These are phyloP conservation scores for Trypanosoma congolense DNA, from an alignment of 208 protist species.

Conservation along the genomic window DNA sequence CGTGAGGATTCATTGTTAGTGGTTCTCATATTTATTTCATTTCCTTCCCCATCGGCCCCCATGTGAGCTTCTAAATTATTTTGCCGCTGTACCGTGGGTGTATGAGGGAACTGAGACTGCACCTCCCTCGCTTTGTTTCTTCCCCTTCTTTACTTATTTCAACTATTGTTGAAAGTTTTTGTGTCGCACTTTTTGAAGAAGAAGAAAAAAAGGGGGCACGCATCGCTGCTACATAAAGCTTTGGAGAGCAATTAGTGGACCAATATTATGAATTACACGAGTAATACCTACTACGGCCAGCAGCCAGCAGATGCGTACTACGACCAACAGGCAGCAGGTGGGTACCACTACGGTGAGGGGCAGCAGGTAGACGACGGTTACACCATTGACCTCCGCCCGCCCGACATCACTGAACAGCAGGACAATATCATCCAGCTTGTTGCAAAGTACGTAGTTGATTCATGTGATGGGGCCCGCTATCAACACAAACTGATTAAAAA, in stretches of 20 bases:
- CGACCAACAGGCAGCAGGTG: slow-evolving; percentile 6
- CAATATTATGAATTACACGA: slow-evolving; percentile 1
- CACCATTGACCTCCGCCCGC: slow-evolving; percentile 36
- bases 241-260: background rate
- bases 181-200: no score
- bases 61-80: no score
- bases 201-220: no score
- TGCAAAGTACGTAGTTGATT: slow-evolving; percentile 72
- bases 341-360: slow-evolving; percentile 4
- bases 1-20: no score
- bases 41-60: no score
- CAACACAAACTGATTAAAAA: slow-evolving; percentile 55
- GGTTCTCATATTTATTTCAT: no score
- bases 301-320: slow-evolving; percentile 13
- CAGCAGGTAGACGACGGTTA: slow-evolving; percentile 14
- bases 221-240: no score
- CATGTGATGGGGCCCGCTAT: slow-evolving; percentile 60
- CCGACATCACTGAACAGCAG: slow-evolving; percentile 64
- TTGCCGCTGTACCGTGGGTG: no score
- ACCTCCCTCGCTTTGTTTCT: no score
- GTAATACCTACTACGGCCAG: slow-evolving; percentile 7
- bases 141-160: no score
- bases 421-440: slow-evolving; percentile 81
- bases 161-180: no score
- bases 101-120: no score